Base-by-base conservation (phyloP, 257 asterid species). In the Plantago ovata region DNA sequence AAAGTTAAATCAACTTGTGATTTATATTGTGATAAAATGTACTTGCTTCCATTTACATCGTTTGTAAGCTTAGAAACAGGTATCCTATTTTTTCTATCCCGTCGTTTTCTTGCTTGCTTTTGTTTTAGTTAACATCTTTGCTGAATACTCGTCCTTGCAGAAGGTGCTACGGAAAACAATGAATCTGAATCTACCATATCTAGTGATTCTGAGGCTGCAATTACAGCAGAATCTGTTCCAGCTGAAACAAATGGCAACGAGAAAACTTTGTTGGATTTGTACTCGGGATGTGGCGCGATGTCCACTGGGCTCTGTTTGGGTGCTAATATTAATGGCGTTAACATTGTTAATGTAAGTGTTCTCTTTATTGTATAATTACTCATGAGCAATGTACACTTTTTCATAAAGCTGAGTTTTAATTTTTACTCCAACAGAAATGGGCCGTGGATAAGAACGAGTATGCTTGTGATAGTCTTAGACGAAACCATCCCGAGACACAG, bases 271-370 rank as follows among this genome's bases (percentile, higher is more conserved):
- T 32, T 91, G 60, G 98, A 91, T 63, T 39, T 92, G 45, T 92
- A 88, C 46, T 71, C 96, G 6, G 96, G 98, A 14, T 92, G 98
- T 76, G 98, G 98, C n/a, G 98, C 83, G 16, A 92, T 92, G 98
- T 85, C 95, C 3, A 92, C 95, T 0, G 96, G 96, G 18, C 79
- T 92, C 23, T 83, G 93, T 56, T 65, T 92, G 9, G 98, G 96
- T 58, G 94, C 95, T 16, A 80, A 76, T 23, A 75, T 72, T 28
- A 23, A 56, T 20, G 95, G 89, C 1, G 94, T 82, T 13, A 82
- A 81, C 14, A 90, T 92, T 33, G 82, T 82, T 15, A 82, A 95
- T 0, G 96, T 90, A 75, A 69, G 87, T 60, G 9, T 2, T 3
- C 28, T n/a, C 20, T 43, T 46, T 51, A 40, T 41, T 11, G 16